These are phyloP conservation scores for Xylaria castorea DNA, from an alignment of 495 filamentous ascomycete genomes.

Conservation along the genomic window DNA sequence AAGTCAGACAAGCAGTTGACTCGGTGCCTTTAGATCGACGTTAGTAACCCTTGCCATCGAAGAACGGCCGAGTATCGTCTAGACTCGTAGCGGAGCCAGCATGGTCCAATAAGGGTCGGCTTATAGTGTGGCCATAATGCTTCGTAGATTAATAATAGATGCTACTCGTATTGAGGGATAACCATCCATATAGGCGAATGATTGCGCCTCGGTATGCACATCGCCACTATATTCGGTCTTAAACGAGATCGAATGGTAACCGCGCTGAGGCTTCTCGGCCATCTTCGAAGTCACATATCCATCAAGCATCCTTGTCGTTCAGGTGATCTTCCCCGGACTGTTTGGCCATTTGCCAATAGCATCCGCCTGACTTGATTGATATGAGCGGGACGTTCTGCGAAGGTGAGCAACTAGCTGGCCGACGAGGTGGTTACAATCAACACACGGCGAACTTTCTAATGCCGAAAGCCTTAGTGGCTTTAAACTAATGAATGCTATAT, in stretches of 20 bases:
- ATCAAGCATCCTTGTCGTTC: slow-evolving; percentile 29
- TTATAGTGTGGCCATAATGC: slow-evolving; percentile 17
- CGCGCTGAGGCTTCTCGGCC: slow-evolving; percentile 8
- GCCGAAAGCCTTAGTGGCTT: background rate
- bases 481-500: background rate
- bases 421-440: background rate
- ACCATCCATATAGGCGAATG: background rate
- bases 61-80: slow-evolving; percentile 15
- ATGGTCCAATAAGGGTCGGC: slow-evolving; percentile 5
- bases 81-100: slow-evolving; percentile 13
- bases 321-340: slow-evolving; percentile 14
- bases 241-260: background rate
- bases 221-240: background rate
- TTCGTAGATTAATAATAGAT: slow-evolving; percentile 20
- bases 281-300: slow-evolving; percentile 15
- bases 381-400: slow-evolving; percentile 4
- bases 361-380: slow-evolving; percentile 24
- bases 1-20: background rate
- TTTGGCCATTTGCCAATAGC: background rate
- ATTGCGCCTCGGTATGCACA: background rate
- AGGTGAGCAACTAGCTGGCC: background rate
- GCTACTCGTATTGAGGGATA: background rate
- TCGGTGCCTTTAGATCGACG: background rate
- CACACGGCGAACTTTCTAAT: background rate
- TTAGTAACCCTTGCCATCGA: slow-evolving; percentile 2